A percentile compares a stretch with the other conserved stretches of the same genome.
Conservation (phyloP, 2,329 filamentous ascomycete genomes). For the Didymella lethalis region DNA sequence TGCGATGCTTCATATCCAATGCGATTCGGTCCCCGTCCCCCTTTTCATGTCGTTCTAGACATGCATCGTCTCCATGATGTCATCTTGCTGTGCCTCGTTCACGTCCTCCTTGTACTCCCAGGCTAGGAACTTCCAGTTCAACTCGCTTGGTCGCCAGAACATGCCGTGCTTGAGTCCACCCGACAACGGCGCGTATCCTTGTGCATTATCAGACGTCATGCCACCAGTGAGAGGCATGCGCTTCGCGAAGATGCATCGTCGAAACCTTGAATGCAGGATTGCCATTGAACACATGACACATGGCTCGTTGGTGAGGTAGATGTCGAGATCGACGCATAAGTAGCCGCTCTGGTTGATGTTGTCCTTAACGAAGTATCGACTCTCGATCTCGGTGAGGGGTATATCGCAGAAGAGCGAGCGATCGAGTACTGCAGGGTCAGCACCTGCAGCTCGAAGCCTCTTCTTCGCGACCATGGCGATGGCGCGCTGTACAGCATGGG, state of each 20-base stretch:
- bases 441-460: constrained; percentile 52
- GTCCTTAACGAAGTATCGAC: constrained; percentile 64
- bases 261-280: constrained; percentile 91
- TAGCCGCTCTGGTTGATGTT: constrained; percentile 82
- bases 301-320: constrained; percentile 95
- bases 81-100: constrained; percentile 13
- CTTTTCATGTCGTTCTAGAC: constrained; percentile 31
- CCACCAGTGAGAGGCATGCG: constrained; percentile 84
- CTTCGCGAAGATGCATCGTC: constrained; percentile 79
- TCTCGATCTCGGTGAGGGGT: constrained; percentile 73
- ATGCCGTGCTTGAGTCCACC: constrained; percentile 63
- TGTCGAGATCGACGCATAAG: constrained; percentile 89
- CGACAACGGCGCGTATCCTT: constrained; percentile 21
- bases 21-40: constrained; percentile 5
- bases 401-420: constrained; percentile 68
- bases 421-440: constrained; percentile 37
- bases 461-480: constrained; percentile 81
- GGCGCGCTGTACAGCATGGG: constrained; percentile 77
- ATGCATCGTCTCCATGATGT: constrained; percentile 41
- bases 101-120: constrained; percentile 70
- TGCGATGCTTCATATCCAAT: constrained; percentile 39
- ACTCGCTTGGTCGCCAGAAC: constrained; percentile 72
- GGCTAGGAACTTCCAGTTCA: constrained; percentile 85
- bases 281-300: constrained; percentile 98
- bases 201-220: constrained; percentile 72